Evolutionary conservation across 768 basidiomycete genomes (phyloP), one percentile per base, ranked within the genome.

Genomic region (Lactarius sp.): DNA sequence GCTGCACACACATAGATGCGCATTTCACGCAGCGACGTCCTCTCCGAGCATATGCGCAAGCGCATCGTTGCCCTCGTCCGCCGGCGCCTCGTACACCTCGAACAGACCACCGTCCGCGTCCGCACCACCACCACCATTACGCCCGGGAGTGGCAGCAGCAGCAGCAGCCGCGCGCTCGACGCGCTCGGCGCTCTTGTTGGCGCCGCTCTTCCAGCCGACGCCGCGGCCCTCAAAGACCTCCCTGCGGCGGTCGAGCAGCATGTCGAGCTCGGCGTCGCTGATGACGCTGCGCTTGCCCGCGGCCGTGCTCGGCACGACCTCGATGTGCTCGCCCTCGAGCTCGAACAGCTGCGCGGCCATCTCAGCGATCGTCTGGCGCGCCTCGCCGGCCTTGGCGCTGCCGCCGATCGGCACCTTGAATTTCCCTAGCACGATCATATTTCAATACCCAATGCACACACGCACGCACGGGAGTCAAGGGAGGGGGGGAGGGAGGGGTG

Each of bases 311-410:
- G 85, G 85, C 18, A 93, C 92, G 12, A 98, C 86, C 57, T 92
- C 84, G 62, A 98, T 92, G 71, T 94, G 86, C 75, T 98, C 92
- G 16, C 88, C 88, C 70, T 96, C 94, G 3, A 96, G 82, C 41
- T 79, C 80, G 27, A 96, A 78, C 47, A 97, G 75, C 20, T 85
- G 80, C 20, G 88, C 83, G 0, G 92, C 90, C 80, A 94, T 84
- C 70, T 94, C 91, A 0, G 87, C 85, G 70, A 90, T 84, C 2
- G 82, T 86, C 74, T 87, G 84, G 1, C 77, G 76, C 2, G 47
- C 20, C 71, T 85, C 86, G 66, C 74, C 80, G 22, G 65, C 50
- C 22, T 59, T 60, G 52, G 76, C 75, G 70, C 18, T 73, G 60
- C 79, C 82, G 5, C 73, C 81, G 6, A 82, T 83, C 0, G 92